Evolutionary conservation across 164 flowering plant genomes (phyloP).

Genomic region (Nymphaea colorata): DNA sequence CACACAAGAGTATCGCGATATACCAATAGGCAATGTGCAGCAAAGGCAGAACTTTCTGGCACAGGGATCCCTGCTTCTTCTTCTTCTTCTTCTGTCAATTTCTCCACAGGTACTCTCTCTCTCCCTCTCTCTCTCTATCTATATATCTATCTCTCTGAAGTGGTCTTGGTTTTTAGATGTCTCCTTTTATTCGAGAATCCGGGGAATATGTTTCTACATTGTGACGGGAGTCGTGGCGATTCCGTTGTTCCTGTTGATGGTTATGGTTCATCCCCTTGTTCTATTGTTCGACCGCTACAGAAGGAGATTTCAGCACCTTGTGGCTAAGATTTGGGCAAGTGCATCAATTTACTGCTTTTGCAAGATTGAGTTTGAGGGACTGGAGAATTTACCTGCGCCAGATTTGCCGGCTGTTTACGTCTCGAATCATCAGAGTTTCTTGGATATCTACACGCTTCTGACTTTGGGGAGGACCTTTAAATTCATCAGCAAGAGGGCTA

Average conservation of each 20-base stretch:
- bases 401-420: slow-evolving; percentile 86
- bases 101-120: not conserved
- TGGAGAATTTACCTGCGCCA: slow-evolving; percentile 71
- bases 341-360: slow-evolving; percentile 48
- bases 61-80: not conserved
- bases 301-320: slow-evolving; percentile 52
- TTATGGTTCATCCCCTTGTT: slow-evolving; percentile 79
- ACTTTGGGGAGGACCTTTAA: slow-evolving; percentile 82
- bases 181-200: slow-evolving; percentile 24
- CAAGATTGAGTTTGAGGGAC: slow-evolving; percentile 59
- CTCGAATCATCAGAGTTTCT: slow-evolving; percentile 89
- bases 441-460: slow-evolving; percentile 78
- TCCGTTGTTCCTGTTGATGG: slow-evolving; percentile 52
- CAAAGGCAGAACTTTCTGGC: not conserved
- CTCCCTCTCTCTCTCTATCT: not conserved
- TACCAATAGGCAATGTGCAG: not conserved
- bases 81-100: not conserved
- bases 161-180: too few species aligned
- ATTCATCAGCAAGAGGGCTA: slow-evolving; percentile 82
- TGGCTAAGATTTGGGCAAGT: slow-evolving; percentile 82
- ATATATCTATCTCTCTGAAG: too few species aligned
- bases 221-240: slow-evolving; percentile 55
- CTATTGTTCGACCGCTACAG: slow-evolving; percentile 56
- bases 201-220: slow-evolving; percentile 65
- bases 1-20: not conserved